Conservation (phyloP, 768 basidiomycete species). For the Leccinum rimulosum region DNA sequence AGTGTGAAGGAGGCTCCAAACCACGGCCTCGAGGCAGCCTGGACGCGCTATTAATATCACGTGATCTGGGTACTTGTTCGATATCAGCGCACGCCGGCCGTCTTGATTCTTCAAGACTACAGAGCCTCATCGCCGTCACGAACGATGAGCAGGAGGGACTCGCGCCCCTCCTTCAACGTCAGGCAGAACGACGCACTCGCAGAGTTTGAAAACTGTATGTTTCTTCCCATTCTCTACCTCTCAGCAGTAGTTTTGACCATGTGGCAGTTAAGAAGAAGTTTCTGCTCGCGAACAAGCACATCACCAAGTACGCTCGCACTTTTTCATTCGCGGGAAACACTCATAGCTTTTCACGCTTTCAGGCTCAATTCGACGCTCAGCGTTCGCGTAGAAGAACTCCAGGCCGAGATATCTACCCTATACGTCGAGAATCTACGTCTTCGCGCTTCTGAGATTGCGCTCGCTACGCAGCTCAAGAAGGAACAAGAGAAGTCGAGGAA, state of each 20-base stretch:
- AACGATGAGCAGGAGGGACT: constrained; percentile 36
- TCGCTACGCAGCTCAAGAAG: constrained; percentile 72
- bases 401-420: constrained; percentile 77
- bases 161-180: constrained; percentile 49
- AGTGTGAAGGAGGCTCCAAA: constrained; percentile 25
- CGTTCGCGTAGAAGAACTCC: constrained; percentile 80
- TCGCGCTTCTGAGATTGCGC: constrained; percentile 76
- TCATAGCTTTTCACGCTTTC: constrained; percentile 7
- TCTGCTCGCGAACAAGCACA: constrained; percentile 86
- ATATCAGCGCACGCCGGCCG: constrained; percentile 34
- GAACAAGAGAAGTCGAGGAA: constrained; percentile 76
- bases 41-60: constrained; percentile 26
- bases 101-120: neutral
- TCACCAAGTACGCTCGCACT: constrained; percentile 64
- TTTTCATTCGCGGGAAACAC: constrained; percentile 3
- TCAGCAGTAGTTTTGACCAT: constrained; percentile 8
- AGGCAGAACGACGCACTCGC: constrained; percentile 78
- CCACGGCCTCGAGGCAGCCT: constrained; percentile 27
- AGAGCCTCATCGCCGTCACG: constrained; percentile 11
- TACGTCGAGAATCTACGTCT: constrained; percentile 81
- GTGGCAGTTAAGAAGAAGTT: constrained; percentile 89
- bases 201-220: constrained; percentile 83
- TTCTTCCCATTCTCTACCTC: constrained; percentile 2
- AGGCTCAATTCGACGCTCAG: constrained; percentile 87
- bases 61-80: constrained; percentile 30